These are phyloP conservation scores for Kodamaea laetipori DNA, from an alignment of 805 yeast species.

Conservation along the genomic window DNA sequence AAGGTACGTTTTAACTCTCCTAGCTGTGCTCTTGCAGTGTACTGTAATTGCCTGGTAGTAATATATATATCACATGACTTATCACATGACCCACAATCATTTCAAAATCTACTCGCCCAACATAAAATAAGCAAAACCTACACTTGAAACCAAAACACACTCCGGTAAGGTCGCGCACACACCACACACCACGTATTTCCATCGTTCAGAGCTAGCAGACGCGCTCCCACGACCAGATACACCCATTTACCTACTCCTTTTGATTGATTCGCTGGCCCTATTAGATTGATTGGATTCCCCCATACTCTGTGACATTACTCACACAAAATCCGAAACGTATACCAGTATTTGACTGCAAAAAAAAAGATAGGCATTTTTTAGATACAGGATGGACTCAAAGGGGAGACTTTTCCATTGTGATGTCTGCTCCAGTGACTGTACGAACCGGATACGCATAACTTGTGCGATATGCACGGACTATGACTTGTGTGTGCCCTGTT, in stretches of 20 bases:
- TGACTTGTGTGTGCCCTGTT: conserved; percentile 97
- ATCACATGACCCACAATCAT: too few species aligned
- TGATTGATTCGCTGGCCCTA: conserved; percentile 7
- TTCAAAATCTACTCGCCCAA: too few species aligned
- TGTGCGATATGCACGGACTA: conserved; percentile 94
- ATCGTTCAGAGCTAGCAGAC: background rate
- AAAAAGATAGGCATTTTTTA: background rate
- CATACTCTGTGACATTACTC: background rate
- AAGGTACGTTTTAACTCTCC: too few species aligned
- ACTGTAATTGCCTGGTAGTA: too few species aligned
- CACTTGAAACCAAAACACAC: too few species aligned
- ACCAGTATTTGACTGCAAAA: conserved; percentile 5
- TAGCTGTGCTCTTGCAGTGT: too few species aligned
- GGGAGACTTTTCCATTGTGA: conserved; percentile 77
- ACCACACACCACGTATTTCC: background rate
- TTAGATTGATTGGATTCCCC: conserved; percentile 6
- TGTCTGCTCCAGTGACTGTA: conserved; percentile 94
- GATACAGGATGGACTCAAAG: conserved; percentile 38
- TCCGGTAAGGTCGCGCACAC: background rate
- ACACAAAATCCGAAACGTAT: conserved; percentile 3
- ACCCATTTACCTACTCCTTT: background rate
- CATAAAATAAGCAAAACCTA: too few species aligned
- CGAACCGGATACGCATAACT: conserved; percentile 83
- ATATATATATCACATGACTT: background rate
- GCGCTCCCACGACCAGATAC: background rate